A percentile compares a stretch with the other conserved stretches of the same genome.
These are phyloP conservation scores for Aspergillus quadricinctus DNA, from an alignment of 2,329 filamentous ascomycete species.

Conservation along the genomic window DNA sequence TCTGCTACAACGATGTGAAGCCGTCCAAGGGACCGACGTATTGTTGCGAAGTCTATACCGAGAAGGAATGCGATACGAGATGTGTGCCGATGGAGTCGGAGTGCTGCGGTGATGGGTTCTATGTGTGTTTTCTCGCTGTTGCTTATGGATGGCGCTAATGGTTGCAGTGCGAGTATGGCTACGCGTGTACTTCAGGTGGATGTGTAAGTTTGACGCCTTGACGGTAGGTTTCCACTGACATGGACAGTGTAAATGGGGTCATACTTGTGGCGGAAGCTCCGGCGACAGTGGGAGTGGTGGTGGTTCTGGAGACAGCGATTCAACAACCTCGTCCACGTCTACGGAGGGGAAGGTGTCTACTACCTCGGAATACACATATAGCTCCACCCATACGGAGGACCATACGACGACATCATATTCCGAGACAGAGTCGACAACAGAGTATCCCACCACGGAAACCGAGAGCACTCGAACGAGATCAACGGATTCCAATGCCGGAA, in stretches of 20 bases:
- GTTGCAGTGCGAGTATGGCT: neutral
- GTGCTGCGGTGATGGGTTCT: neutral
- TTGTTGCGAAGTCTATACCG: neutral
- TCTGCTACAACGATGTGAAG: neutral
- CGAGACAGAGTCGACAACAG: neutral
- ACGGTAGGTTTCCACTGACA: neutral
- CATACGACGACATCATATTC: no score
- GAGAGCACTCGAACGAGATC: neutral
- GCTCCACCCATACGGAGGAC: no score
- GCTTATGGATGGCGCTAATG: neutral
- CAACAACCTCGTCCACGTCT: neutral
- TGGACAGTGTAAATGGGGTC: neutral
- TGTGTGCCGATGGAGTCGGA: neutral
- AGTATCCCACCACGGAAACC: neutral
- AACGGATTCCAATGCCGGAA: neutral
- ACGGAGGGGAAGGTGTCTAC: neutral
- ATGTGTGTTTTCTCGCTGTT: neutral
- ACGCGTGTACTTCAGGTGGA: neutral
- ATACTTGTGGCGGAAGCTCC: neutral
- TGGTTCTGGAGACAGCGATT: neutral
- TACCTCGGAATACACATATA: no score
- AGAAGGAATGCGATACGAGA: neutral
- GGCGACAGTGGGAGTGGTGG: neutral
- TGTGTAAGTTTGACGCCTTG: neutral
- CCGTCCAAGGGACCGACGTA: neutral